A percentile compares a stretch with the other conserved stretches of the same genome.
phyloP scores from a whole-genome alignment of 148 eudicot genomes.

The Camellia japonica region DNA sequence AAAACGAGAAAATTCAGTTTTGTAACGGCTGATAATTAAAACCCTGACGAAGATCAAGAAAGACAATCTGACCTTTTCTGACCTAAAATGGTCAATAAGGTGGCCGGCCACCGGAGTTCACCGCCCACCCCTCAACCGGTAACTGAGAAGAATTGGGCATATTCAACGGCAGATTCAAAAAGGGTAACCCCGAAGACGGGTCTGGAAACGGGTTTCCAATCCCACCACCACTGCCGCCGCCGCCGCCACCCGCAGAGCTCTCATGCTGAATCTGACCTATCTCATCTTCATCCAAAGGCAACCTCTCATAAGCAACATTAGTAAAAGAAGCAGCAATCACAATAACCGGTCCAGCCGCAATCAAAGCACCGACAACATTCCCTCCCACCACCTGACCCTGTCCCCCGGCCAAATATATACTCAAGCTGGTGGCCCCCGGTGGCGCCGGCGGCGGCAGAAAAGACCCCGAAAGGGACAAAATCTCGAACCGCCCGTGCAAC shows the following conservation, averaged over 20 bases:
- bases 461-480: conserved; percentile 45
- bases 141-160: conserved; percentile 36
- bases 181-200: conserved; percentile 43
- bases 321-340: conserved; percentile 49
- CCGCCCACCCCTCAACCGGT: conserved; percentile 37
- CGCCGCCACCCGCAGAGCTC: conserved; percentile 4
- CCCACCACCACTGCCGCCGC: conserved; percentile 17
- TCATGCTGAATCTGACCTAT: conserved; percentile 22
- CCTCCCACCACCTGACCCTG: conserved; percentile 57
- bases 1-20: too few relatives aligned
- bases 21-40: too few relatives aligned
- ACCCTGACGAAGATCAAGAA: too few relatives aligned
- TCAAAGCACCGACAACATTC: conserved; percentile 52
- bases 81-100: conserved; percentile 26
- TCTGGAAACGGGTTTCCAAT: conserved; percentile 26
- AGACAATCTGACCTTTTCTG: conserved; percentile 6
- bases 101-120: conserved; percentile 25
- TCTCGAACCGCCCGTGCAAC: conserved; percentile 54
- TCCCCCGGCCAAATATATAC: conserved; percentile 46
- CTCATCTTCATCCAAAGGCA: conserved; percentile 52
- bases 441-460: conserved; percentile 57
- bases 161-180: conserved; percentile 37
- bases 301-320: conserved; percentile 48
- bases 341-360: conserved; percentile 51
- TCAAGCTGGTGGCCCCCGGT: conserved; percentile 50